Base-by-base conservation (phyloP, 352 stramenopile genomes). In the Globisporangium ultimum region DNA sequence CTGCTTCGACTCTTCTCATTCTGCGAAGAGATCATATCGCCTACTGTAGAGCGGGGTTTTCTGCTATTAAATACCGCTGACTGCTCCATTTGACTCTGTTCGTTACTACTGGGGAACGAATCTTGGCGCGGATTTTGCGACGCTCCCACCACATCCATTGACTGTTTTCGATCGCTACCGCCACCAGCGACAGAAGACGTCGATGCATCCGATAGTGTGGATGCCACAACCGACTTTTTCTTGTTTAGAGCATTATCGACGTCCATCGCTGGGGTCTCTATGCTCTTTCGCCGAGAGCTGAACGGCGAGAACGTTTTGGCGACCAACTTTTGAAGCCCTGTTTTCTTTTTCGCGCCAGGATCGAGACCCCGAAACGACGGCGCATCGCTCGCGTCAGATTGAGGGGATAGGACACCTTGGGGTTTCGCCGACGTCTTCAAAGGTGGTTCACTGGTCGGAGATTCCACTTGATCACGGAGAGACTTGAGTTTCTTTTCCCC, bases 251-350 rank as follows among this genome's bases (percentile, higher is more conserved):
- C 13, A 41, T 34, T 53, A 34, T 45, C 54, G 3, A 43, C 22
- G 21, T 65, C 53, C 9, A 48, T 45, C 12, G 22, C 22, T 53
- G 41, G 55, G n/a, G 51, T 49, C 38, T 49, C 38, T 38, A 67
- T 51, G 2, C 48, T 62, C 55, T 80, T 87, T n/a, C 50, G 57
- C 49, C 64, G 71, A 56, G 66, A 85, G 3, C 60, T 56, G 41
- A 80, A 88, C 0, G 83, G 79, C n/a, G 80, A 89, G 48, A 91
- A 68, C 1, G 68, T 71, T 42, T 78, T 80, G 21, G 74, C 72
- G 28, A 89, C 73, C 20, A 89, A 68, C n/a, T 83, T 88, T 60
- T 86, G 67, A 21, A 90, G 72, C 21, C 78, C 84, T 8, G 70
- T 78, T 48, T 75, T 74, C 55, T 81, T 84, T 41, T 68, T 75